A percentile compares a stretch with the other conserved stretches of the same genome.
Conservation (phyloP, 495 filamentous ascomycete species). For the Aspergillus cavernicola region DNA sequence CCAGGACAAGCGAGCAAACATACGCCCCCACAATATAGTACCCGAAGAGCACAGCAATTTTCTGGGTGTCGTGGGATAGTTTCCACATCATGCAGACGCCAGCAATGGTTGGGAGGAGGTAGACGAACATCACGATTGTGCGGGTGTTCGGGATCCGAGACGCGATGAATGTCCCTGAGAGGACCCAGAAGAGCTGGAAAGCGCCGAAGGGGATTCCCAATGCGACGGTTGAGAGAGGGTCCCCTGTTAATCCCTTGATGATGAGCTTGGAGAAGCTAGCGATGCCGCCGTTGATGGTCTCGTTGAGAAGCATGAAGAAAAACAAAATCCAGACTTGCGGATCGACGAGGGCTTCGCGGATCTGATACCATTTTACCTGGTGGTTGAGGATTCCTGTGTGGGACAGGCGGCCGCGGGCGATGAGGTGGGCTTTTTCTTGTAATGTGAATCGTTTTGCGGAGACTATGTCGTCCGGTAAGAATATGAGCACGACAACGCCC, state of each 20-base stretch:
- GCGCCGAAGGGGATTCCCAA: slow-evolving; percentile 38
- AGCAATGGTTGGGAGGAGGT: slow-evolving; percentile 34
- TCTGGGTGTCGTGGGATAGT: slow-evolving; percentile 24
- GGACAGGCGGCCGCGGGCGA: slow-evolving; percentile 25
- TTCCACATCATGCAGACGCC: slow-evolving; percentile 37
- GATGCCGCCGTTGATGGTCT: slow-evolving; percentile 37
- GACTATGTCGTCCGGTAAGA: slow-evolving; percentile 37
- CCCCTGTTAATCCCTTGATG: slow-evolving; percentile 32
- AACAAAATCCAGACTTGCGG: slow-evolving; percentile 37
- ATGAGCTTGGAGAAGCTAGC: slow-evolving; percentile 40
- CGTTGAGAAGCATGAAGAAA: slow-evolving; percentile 33
- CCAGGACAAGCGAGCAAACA: slow-evolving; percentile 37
- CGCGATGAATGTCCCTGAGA: slow-evolving; percentile 32
- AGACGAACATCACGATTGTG: slow-evolving; percentile 35
- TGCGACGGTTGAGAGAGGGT: slow-evolving; percentile 28
- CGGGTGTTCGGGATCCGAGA: slow-evolving; percentile 29
- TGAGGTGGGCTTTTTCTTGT: slow-evolving; percentile 37
- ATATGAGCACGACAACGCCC: slow-evolving; percentile 34
- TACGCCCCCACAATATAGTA: slow-evolving; percentile 40
- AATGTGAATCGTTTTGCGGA: slow-evolving; percentile 35
- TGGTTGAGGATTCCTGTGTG: slow-evolving; percentile 35
- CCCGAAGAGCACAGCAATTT: slow-evolving; percentile 32
- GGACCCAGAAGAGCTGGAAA: slow-evolving; percentile 35
- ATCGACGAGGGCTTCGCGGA: slow-evolving; percentile 42
- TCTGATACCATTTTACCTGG: slow-evolving; percentile 43